phyloP scores from a whole-genome alignment of 495 filamentous ascomycete genomes.

The Xanthoparmelia taractica region DNA sequence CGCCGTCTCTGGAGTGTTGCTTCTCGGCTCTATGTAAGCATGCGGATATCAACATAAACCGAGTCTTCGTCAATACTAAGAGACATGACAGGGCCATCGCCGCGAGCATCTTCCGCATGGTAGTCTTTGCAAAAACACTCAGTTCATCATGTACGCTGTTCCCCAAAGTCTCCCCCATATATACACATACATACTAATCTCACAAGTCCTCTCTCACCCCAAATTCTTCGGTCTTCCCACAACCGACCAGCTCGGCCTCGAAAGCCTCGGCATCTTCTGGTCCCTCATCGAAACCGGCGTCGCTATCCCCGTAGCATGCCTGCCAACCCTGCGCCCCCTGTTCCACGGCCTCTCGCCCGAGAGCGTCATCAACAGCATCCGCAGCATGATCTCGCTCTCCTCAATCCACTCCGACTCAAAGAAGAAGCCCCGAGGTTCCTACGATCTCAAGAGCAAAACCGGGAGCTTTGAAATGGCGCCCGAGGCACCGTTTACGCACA shows the following conservation, averaged over 20 bases:
- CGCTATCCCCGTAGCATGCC: background rate
- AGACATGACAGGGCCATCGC: background rate
- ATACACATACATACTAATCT: no score
- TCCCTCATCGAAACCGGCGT: background rate
- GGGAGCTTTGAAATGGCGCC: no score
- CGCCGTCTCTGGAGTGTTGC: background rate
- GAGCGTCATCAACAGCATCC: slow-evolving; percentile 1
- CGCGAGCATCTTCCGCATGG: background rate
- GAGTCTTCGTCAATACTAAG: background rate
- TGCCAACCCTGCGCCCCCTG: background rate
- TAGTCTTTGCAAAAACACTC: background rate
- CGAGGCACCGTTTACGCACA: no score
- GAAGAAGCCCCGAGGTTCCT: no score
- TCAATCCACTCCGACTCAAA: no score
- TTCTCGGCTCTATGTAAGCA: background rate
- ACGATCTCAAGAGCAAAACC: no score
- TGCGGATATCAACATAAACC: background rate
- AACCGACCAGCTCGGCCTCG: no score
- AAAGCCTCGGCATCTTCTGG: background rate
- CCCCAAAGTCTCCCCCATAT: no score
- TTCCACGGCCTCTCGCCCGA: background rate
- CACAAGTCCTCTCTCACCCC: no score
- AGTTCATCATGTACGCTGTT: no score
- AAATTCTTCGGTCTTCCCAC: no score
- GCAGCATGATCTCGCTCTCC: background rate